Evolutionary conservation across 2,329 filamentous ascomycete species (phyloP).

Genomic region (Incumbomyces lentus): DNA sequence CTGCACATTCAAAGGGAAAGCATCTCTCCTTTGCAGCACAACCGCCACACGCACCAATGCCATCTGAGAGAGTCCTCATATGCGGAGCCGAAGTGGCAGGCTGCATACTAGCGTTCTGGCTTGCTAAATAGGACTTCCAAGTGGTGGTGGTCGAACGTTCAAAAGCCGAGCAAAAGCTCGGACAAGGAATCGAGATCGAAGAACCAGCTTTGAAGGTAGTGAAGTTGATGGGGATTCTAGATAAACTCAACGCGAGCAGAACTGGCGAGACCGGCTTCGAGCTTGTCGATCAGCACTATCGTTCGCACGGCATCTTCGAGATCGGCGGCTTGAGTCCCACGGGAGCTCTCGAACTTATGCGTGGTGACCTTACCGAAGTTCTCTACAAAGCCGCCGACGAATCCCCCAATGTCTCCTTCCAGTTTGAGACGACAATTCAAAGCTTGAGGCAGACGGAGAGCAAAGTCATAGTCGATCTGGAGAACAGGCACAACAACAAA

Average conservation of each 20-base stretch:
- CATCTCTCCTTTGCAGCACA: not conserved
- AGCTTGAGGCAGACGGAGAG: slow-evolving; percentile 11
- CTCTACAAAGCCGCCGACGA: slow-evolving; percentile 14
- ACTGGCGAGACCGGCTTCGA: slow-evolving; percentile 13
- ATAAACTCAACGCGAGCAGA: slow-evolving; percentile 8
- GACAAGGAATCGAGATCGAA: slow-evolving; percentile 19
- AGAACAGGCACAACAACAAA: slow-evolving; percentile 13
- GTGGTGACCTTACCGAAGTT: slow-evolving; percentile 16
- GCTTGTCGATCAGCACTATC: slow-evolving; percentile 11
- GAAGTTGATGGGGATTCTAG: slow-evolving; percentile 15
- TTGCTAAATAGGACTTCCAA: slow-evolving; percentile 15
- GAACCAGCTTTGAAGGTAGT: slow-evolving; percentile 15
- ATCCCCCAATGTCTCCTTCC: slow-evolving; percentile 13
- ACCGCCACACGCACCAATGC: slow-evolving; percentile 12
- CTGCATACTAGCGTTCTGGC: slow-evolving; percentile 15
- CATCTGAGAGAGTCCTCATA: slow-evolving; percentile 14
- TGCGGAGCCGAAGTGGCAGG: slow-evolving; percentile 17
- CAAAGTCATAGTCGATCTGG: slow-evolving; percentile 11
- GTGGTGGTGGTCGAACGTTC: slow-evolving; percentile 17
- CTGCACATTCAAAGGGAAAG: too few species aligned
- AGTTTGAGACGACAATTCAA: slow-evolving; percentile 16
- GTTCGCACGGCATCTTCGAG: slow-evolving; percentile 10
- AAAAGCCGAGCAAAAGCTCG: slow-evolving; percentile 11
- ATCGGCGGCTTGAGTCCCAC: slow-evolving; percentile 9
- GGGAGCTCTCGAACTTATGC: slow-evolving; percentile 16